Evolutionary conservation across 352 stramenopile genomes (phyloP), one percentile per base, ranked within the genome.

Genomic region (Globisporangium ultimum): DNA sequence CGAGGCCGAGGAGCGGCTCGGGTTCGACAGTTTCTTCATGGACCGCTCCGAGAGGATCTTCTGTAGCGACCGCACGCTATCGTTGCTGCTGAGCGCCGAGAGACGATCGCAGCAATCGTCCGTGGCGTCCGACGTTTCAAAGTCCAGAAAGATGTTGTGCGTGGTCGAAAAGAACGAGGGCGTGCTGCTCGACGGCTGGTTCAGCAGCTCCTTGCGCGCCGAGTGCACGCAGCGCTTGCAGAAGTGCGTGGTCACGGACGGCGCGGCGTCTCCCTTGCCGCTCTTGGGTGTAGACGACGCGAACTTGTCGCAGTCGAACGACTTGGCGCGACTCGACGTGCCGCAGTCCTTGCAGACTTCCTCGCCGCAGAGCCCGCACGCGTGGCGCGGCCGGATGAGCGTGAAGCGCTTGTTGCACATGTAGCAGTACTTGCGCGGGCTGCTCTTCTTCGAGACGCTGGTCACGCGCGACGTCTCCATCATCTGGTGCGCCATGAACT

Each of bases 381-480:
- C 61, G 45, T 78, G 76, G 3, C 80, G 78, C 22, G 78, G 68
- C 0, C 80, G 68, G 43, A 89, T 62, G 12, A 94, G 55, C 38
- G 76, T 88, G 52, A 93, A 93, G 48, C 84, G 87, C 34, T 85
- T 88, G 55, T 67, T 78, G 72, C 84, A 93, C 56, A 93, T 67
- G 57, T 76, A 76, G 66, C 80, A 90, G 40, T 67, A 64, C 56
- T 88, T 90, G 45, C 74, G 76, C 14, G 81, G 74, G 18, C 78
- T 87, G 54, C 14, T 42, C 11, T 42, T 45, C 11, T 42, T 36
- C 28, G 8, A 10, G 28, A 0, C 7, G 8, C 28, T 36, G 28
- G 28, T 10, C 28, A 10, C 65, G 38, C 72, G 72, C 50, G 84
- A 58, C 11, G 62, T 60, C 55, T 90, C 74, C 36, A 80, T 73